Conservation (phyloP, 208 protist genomes). For the Kentomonas sorsogonicus region DNA sequence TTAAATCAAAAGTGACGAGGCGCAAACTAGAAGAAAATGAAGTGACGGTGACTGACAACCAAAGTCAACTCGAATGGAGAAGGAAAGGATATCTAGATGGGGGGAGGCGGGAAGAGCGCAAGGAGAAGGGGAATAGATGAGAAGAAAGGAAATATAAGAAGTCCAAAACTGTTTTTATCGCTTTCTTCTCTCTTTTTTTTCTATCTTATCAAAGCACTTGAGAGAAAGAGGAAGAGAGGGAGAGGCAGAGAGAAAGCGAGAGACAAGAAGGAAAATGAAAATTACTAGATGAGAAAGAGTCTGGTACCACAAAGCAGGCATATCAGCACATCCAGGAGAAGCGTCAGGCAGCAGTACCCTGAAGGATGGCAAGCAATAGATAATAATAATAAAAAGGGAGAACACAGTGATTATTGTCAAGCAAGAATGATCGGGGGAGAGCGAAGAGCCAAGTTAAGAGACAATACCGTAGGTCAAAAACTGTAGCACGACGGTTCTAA, state of each 20-base stretch:
- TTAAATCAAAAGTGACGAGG: background rate
- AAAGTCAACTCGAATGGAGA: background rate
- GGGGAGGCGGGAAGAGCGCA: background rate
- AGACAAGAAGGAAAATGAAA: background rate
- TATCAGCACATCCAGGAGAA: too few relatives aligned
- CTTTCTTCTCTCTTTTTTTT: too few relatives aligned
- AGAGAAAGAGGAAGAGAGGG: slow-evolving; percentile 7
- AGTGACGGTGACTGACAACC: background rate
- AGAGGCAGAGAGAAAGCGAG: background rate
- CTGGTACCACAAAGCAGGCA: too few relatives aligned
- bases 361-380: too few relatives aligned
- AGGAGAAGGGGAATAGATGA: background rate
- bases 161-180: background rate
- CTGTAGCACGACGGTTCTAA: too few relatives aligned
- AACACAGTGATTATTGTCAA: too few relatives aligned
- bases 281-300: background rate
- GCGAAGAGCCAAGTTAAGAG: too few relatives aligned
- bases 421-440: too few relatives aligned
- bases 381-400: too few relatives aligned
- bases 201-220: background rate
- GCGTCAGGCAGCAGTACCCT: too few relatives aligned
- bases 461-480: too few relatives aligned
- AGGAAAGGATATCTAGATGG: background rate
- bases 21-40: background rate
- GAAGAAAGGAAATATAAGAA: background rate